Percentiles rank a stretch among this genome's conserved stretches.
phyloP scores from a whole-genome alignment of 1,284 basidiomycete species.

The Leccinum glutinopallens region DNA sequence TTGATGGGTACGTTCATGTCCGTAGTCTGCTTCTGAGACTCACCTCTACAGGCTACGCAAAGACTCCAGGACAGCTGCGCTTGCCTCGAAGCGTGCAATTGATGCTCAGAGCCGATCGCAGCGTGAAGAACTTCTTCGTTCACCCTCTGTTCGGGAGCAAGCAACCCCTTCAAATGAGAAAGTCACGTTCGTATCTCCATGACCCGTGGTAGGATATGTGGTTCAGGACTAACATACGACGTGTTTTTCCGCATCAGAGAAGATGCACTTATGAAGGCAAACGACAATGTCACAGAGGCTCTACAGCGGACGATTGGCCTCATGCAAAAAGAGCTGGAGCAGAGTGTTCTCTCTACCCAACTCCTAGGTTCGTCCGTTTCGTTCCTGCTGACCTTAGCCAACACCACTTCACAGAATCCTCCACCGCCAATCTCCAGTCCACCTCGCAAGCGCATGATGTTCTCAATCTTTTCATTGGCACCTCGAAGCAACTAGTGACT shows the following conservation, averaged over 20 bases:
- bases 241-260: constrained; percentile 49
- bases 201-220: background rate
- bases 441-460: constrained; percentile 81
- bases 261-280: constrained; percentile 85
- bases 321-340: constrained; percentile 90
- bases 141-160: constrained; percentile 50
- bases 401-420: constrained; percentile 58
- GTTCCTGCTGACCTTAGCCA: background rate
- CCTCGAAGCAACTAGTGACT: constrained; percentile 82
- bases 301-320: constrained; percentile 80
- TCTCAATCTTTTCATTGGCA: constrained; percentile 71
- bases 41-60: constrained; percentile 52
- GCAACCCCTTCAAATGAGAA: constrained; percentile 48
- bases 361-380: constrained; percentile 66
- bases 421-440: constrained; percentile 72
- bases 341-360: constrained; percentile 83
- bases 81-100: constrained; percentile 71
- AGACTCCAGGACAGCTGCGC: constrained; percentile 64
- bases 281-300: constrained; percentile 84
- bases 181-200: constrained; percentile 47
- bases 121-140: constrained; percentile 65
- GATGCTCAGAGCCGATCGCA: constrained; percentile 60
- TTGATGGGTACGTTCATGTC: constrained; percentile 51
- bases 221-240: constrained; percentile 6
- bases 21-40: constrained; percentile 18